Percentiles rank a stretch among this genome's conserved stretches.
These are phyloP conservation scores for Talaromyces pinophilus DNA, from an alignment of 2,329 filamentous ascomycete species.

Conservation along the genomic window DNA sequence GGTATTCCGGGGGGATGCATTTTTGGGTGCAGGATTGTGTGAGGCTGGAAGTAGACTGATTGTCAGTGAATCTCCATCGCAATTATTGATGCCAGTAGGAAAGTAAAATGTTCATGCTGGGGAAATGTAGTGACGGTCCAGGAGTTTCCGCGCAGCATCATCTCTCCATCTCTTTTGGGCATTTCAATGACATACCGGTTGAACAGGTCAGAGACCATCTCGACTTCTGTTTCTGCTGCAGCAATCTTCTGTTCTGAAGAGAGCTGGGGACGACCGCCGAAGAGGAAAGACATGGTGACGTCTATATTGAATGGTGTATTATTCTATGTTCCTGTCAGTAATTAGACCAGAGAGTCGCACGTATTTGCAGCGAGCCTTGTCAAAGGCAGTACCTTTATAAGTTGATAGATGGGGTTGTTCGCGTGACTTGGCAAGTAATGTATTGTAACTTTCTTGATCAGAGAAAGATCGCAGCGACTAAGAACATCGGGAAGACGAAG, in stretches of 20 bases:
- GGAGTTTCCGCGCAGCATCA: neutral
- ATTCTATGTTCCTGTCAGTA: neutral
- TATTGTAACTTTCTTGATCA: neutral
- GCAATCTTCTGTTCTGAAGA: conserved; percentile 97
- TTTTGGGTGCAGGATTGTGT: conserved; percentile 89
- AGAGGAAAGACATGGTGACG: conserved; percentile 67
- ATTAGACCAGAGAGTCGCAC: neutral
- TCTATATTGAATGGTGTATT: neutral
- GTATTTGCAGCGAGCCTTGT: too few relatives aligned
- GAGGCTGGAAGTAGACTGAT: conserved; percentile 57
- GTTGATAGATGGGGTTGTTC: neutral
- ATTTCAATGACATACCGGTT: conserved; percentile 68
- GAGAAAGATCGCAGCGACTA: neutral
- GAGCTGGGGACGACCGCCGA: conserved; percentile 74
- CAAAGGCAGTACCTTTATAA: conserved; percentile 1
- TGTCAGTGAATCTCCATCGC: neutral
- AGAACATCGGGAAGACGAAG: conserved; percentile 3
- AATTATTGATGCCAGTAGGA: neutral
- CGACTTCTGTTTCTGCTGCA: conserved; percentile 93
- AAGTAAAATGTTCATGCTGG: neutral
- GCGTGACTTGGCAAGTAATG: neutral
- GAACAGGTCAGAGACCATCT: conserved; percentile 97
- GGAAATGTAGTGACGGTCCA: neutral
- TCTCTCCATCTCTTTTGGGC: neutral
- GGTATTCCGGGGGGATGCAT: conserved; percentile 89